These are phyloP conservation scores for Podila verticillata DNA, from an alignment of 192 early-diverging fungal species.

Conservation along the genomic window DNA sequence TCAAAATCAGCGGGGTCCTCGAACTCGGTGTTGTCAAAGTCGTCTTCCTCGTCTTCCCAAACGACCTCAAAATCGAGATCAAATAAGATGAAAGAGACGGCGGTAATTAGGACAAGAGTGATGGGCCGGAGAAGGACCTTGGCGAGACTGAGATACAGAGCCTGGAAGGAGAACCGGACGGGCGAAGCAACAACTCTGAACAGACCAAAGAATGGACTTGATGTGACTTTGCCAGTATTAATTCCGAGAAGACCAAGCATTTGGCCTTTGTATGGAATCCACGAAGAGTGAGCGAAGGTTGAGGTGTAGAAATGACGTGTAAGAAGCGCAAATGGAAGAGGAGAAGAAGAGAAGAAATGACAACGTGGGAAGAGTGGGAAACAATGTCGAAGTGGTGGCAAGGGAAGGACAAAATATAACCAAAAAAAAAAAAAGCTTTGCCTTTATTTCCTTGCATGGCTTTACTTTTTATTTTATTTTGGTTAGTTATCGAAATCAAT, in stretches of 20 bases:
- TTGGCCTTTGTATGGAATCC: background rate
- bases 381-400: no score
- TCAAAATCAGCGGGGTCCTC: conserved; percentile 18
- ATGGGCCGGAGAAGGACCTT: conserved; percentile 25
- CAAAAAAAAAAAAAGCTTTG: no score
- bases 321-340: no score
- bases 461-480: no score
- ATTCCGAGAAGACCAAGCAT: conserved; percentile 53
- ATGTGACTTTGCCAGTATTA: conserved; percentile 28
- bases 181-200: conserved; percentile 21
- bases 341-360: no score
- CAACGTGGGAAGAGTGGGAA: no score
- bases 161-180: conserved; percentile 34
- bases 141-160: conserved; percentile 22
- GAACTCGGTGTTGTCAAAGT: conserved; percentile 17
- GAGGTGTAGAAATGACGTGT: no score
- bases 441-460: no score
- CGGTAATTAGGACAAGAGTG: conserved; percentile 20
- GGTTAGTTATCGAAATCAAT: no score
- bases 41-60: conserved; percentile 39
- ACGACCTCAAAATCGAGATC: conserved; percentile 42
- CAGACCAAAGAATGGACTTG: conserved; percentile 35
- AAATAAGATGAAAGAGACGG: conserved; percentile 29
- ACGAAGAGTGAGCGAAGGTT: no score
- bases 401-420: no score